Conservation (phyloP, 768 basidiomycete genomes). For the Symmetrospora coprosmae region DNA sequence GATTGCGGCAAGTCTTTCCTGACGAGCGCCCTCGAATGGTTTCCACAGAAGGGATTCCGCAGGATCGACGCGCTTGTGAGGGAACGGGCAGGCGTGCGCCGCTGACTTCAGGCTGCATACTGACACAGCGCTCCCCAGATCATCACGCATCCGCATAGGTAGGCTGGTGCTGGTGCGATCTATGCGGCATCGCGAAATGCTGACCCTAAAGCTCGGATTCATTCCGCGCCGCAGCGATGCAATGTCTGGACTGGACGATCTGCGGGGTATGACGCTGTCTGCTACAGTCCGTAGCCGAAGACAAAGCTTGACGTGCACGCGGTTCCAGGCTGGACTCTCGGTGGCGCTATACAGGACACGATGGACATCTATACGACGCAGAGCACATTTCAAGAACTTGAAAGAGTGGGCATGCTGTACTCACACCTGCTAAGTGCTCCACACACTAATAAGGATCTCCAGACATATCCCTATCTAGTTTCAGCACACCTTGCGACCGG, state of each 20-base stretch:
- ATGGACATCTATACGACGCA: conserved; percentile 62
- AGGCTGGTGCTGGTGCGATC: conserved; percentile 29
- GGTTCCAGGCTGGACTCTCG: conserved; percentile 56
- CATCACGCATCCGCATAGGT: conserved; percentile 19
- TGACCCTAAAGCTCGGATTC: too few relatives aligned
- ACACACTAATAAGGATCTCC: background rate
- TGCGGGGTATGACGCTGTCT: conserved; percentile 48
- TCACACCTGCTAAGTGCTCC: too few relatives aligned
- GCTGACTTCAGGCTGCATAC: background rate
- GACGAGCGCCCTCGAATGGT: conserved; percentile 23
- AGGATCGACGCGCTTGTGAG: conserved; percentile 56
- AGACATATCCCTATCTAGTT: conserved; percentile 67
- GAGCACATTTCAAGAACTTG: conserved; percentile 53
- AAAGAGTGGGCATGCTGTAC: conserved; percentile 36
- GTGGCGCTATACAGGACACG: conserved; percentile 50
- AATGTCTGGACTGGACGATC: conserved; percentile 78
- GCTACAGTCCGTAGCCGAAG: too few relatives aligned
- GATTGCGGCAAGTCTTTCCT: conserved; percentile 34
- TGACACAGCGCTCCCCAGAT: background rate
- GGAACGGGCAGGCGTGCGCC: conserved; percentile 47
- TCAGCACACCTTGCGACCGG: conserved; percentile 53
- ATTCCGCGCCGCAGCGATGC: conserved; percentile 41
- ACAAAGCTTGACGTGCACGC: background rate
- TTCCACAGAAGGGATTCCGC: conserved; percentile 41
- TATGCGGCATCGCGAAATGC: too few relatives aligned